Conservation (phyloP, 306 rosid species). For the Fagus sylvatica region DNA sequence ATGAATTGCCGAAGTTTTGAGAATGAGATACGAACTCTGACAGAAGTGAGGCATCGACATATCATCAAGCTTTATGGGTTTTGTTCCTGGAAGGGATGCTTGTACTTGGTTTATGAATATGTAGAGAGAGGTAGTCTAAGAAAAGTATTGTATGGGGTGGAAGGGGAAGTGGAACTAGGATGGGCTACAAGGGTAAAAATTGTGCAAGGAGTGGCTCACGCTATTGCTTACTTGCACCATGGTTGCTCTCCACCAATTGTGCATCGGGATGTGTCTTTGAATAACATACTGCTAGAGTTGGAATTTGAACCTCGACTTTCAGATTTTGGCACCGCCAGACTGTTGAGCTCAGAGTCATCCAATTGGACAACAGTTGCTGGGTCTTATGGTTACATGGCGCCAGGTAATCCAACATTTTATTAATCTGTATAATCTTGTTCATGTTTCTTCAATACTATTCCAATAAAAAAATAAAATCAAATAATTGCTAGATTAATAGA, state of each 20-base stretch:
- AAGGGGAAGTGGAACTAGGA: constrained; percentile 36
- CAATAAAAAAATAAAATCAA: too few relatives aligned
- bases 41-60: constrained; percentile 63
- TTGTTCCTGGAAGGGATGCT: constrained; percentile 44
- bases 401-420: constrained; percentile 40
- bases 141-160: constrained; percentile 49
- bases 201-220: constrained; percentile 63
- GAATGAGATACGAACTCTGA: constrained; percentile 58
- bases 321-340: constrained; percentile 73
- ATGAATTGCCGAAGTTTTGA: constrained; percentile 44
- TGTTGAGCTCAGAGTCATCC: constrained; percentile 44
- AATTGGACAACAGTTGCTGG: constrained; percentile 67
- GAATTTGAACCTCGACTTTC: constrained; percentile 62
- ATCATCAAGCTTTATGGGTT: constrained; percentile 67
- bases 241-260: constrained; percentile 64
- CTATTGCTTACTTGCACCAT: constrained; percentile 61
- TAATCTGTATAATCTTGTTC: background rate
- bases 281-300: constrained; percentile 54
- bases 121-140: constrained; percentile 53
- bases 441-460: too few relatives aligned
- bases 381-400: constrained; percentile 84
- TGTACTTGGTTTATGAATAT: constrained; percentile 64
- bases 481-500: too few relatives aligned
- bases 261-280: constrained; percentile 60
- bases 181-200: constrained; percentile 59